phyloP scores from a whole-genome alignment of 2,329 filamentous ascomycete species.

The Hypoxylon sp. region DNA sequence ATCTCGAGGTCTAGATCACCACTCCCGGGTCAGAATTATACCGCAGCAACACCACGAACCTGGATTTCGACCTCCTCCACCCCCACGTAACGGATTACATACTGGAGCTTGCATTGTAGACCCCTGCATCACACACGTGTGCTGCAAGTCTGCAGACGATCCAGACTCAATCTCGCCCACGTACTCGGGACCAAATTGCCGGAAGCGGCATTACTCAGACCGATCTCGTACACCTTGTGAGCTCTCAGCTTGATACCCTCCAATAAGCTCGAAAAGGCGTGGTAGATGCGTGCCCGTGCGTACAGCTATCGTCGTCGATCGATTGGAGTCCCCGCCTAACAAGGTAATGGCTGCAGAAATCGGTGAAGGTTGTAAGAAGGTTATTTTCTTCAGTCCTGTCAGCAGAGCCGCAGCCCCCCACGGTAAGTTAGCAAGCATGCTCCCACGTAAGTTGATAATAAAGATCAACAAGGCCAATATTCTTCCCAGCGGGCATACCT shows the following conservation, averaged over 20 bases:
- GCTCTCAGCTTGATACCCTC: neutral
- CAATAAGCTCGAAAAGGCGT: neutral
- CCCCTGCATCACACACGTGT: neutral
- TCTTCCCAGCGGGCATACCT: neutral
- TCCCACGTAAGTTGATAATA: neutral
- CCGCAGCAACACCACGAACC: neutral
- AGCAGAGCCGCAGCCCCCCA: conserved; percentile 3
- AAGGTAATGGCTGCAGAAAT: neutral
- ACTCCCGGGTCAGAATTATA: neutral
- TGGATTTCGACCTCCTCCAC: neutral
- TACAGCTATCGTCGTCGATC: neutral
- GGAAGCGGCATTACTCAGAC: neutral
- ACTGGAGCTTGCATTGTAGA: neutral
- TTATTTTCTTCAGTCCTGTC: neutral
- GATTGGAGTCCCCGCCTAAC: neutral
- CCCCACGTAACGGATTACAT: neutral
- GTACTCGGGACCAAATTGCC: neutral
- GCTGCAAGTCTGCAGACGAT: neutral
- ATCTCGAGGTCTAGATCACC: neutral
- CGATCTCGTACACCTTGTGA: neutral
- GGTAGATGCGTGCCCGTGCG: neutral
- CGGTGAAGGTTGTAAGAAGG: conserved; percentile 1
- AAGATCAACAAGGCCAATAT: neutral
- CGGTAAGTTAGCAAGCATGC: neutral
- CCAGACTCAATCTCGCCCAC: neutral